Evolutionary conservation across 176 grass and related monocot genomes (phyloP).

Genomic region (Eragrostis curvula): DNA sequence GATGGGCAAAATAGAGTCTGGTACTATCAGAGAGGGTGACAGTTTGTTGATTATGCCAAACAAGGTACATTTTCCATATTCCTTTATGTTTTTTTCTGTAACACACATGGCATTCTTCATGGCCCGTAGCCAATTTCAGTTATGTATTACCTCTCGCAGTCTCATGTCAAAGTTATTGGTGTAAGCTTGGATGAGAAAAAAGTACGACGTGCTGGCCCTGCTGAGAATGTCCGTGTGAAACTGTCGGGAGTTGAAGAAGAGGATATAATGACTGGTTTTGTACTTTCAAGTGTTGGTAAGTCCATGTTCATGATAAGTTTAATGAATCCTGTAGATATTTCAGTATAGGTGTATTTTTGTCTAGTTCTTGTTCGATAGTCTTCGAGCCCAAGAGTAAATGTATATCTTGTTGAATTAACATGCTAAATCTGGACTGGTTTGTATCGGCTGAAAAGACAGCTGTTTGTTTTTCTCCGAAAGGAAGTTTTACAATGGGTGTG

Average conservation of each 20-base stretch:
- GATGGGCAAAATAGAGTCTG: slow-evolving; percentile 97
- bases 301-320: slow-evolving; percentile 18
- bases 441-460: neutral
- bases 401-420: neutral
- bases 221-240: slow-evolving; percentile 89
- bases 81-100: neutral
- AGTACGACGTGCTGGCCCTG: slow-evolving; percentile 66
- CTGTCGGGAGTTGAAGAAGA: slow-evolving; percentile 94
- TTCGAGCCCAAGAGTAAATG: neutral
- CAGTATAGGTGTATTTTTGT: too few relatives aligned
- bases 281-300: slow-evolving; percentile 90
- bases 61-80: slow-evolving; percentile 55
- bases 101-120: neutral
- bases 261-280: slow-evolving; percentile 88
- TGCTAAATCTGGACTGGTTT: slow-evolving; percentile 12
- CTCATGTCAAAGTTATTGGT: slow-evolving; percentile 80
- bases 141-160: slow-evolving; percentile 46
- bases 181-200: slow-evolving; percentile 85
- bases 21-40: slow-evolving; percentile 81
- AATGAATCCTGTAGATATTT: neutral
- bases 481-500: neutral
- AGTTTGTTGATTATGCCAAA: slow-evolving; percentile 92
- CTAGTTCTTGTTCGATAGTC: neutral
- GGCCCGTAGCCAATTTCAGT: slow-evolving; percentile 16
- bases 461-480: neutral